Conservation (phyloP, 2,329 filamentous ascomycete species). For the Aspergillus piperis region DNA sequence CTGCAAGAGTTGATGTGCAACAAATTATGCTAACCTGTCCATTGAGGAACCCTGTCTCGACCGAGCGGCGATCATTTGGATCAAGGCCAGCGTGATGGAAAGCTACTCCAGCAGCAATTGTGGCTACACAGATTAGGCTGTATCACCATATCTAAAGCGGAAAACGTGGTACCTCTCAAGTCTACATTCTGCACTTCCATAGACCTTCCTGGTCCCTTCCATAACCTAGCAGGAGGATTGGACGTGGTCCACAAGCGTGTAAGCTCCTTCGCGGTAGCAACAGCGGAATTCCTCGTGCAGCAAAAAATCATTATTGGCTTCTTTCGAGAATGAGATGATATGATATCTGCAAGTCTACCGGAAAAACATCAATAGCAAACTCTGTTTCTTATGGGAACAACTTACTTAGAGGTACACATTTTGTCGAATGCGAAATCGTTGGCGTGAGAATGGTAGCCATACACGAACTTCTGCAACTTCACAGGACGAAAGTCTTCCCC, state of each 20-base stretch:
- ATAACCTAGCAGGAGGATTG: constrained; percentile 57
- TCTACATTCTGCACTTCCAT: constrained; percentile 60
- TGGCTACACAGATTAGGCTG: constrained; percentile 36
- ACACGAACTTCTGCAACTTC: constrained; percentile 72
- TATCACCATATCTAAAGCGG: constrained; percentile 3
- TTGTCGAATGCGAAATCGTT: constrained; percentile 82
- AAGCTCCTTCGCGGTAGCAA: constrained; percentile 66
- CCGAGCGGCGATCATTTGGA: constrained; percentile 60
- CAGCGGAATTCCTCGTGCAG: constrained; percentile 70
- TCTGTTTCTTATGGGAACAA: neutral
- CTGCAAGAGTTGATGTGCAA: constrained; percentile 81
- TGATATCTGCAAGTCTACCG: constrained; percentile 63
- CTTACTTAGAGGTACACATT: constrained; percentile 61
- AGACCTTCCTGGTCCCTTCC: constrained; percentile 59
- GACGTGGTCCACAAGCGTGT: constrained; percentile 65
- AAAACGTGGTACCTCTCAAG: constrained; percentile 54
- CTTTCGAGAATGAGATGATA: constrained; percentile 64
- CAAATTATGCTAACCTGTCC: constrained; percentile 80
- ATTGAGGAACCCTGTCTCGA: constrained; percentile 69
- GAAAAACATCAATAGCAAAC: neutral
- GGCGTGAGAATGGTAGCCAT: constrained; percentile 63
- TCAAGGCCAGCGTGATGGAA: constrained; percentile 82
- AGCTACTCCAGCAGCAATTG: constrained; percentile 63
- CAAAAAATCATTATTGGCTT: constrained; percentile 87
- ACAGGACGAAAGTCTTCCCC: constrained; percentile 81